Conservation (phyloP, 768 basidiomycete genomes). For the Chalciporus sphaerocephalus region DNA sequence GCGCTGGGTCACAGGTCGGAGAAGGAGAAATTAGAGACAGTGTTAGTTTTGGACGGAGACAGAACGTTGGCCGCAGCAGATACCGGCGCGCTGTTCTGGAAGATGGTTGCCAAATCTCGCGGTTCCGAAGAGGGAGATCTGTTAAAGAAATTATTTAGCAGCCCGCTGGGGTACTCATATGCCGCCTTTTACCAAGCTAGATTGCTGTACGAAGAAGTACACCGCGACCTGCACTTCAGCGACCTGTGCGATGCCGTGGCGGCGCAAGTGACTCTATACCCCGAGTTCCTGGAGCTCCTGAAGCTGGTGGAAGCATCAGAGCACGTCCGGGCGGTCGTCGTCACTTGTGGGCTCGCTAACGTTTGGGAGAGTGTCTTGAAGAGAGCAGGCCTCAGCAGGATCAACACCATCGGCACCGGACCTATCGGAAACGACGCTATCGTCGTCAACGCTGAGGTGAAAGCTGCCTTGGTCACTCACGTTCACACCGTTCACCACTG, state of each 20-base stretch:
- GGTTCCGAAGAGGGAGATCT: constrained; percentile 8
- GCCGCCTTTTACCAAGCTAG: constrained; percentile 10
- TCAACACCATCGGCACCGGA: constrained; percentile 8
- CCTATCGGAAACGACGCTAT: constrained; percentile 9
- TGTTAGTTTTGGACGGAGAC: constrained; percentile 11
- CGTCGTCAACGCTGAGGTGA: constrained; percentile 12
- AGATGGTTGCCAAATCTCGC: constrained; percentile 10
- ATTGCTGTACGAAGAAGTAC: constrained; percentile 11
- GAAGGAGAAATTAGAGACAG: constrained; percentile 12
- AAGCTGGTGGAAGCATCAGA: constrained; percentile 17
- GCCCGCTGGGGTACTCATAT: constrained; percentile 13
- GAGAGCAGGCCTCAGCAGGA: constrained; percentile 15
- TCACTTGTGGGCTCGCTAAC: constrained; percentile 9
- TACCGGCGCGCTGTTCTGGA: constrained; percentile 12
- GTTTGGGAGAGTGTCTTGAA: constrained; percentile 13
- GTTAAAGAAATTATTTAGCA: constrained; percentile 12
- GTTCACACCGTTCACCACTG: constrained; percentile 11
- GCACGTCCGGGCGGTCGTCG: constrained; percentile 13
- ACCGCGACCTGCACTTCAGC: constrained; percentile 8
- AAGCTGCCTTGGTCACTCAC: constrained; percentile 14
- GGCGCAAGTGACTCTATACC: constrained; percentile 11
- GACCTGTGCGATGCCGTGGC: constrained; percentile 15
- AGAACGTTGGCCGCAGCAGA: constrained; percentile 11
- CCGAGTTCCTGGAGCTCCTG: constrained; percentile 15
- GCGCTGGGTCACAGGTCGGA: constrained; percentile 10